A percentile compares a stretch with the other conserved stretches of the same genome.
These are phyloP conservation scores for Zymoseptoria passerinii DNA, from an alignment of 2,329 filamentous ascomycete genomes.

Conservation along the genomic window DNA sequence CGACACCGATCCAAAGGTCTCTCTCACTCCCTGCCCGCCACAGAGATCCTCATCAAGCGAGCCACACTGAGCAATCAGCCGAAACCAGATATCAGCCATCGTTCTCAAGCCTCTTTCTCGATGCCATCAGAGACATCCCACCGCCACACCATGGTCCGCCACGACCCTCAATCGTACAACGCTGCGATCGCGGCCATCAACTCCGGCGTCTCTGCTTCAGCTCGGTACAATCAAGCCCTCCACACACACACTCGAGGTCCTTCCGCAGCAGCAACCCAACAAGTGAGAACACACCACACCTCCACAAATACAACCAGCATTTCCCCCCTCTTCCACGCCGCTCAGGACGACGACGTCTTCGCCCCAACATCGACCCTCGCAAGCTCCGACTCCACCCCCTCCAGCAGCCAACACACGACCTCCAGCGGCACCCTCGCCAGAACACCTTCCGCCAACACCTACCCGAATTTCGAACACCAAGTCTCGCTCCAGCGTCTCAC, in stretches of 20 bases:
- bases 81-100: not conserved
- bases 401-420: not conserved
- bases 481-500: not conserved
- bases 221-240: not conserved
- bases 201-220: not conserved
- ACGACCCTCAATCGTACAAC: not conserved
- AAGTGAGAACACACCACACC: not conserved
- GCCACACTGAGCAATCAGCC: not conserved
- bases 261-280: not conserved
- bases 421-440: not conserved
- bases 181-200: not conserved
- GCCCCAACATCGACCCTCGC: not conserved
- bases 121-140: not conserved
- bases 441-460: too few species aligned
- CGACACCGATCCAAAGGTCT: not conserved
- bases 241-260: not conserved
- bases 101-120: not conserved
- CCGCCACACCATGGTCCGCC: not conserved
- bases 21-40: not conserved
- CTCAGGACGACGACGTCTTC: not conserved
- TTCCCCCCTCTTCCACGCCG: not conserved
- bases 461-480: not conserved
- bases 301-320: not conserved
- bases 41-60: not conserved
- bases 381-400: not conserved